A percentile compares a stretch with the other conserved stretches of the same genome.
phyloP scores from a whole-genome alignment of 73 alveolate species.

The Uronychia setigera region DNA sequence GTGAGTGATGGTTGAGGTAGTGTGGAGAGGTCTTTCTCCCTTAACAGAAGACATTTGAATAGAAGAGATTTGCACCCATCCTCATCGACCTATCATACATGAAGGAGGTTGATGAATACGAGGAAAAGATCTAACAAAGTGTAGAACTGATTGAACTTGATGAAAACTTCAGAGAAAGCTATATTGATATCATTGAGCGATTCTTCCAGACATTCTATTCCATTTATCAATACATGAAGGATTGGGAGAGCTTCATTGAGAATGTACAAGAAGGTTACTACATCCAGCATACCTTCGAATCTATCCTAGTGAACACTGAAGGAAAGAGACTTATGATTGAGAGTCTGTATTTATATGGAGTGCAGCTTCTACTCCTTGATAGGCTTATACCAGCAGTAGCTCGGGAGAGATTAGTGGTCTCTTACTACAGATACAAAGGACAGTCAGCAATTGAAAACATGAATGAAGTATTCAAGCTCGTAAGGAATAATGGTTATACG shows the following conservation, averaged over 20 bases:
- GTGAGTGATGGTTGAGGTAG: no score
- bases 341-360: conserved; percentile 92
- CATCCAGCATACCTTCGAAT: conserved; percentile 78
- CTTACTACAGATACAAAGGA: conserved; percentile 95
- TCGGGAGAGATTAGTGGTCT: conserved; percentile 93
- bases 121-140: conserved; percentile 82
- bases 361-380: conserved; percentile 93
- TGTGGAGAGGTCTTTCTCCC: conserved; percentile 83
- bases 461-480: conserved; percentile 85
- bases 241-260: conserved; percentile 81
- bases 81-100: conserved; percentile 87
- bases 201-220: conserved; percentile 91
- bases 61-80: conserved; percentile 85
- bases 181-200: conserved; percentile 93
- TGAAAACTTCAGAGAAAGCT: conserved; percentile 92
- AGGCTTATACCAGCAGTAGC: conserved; percentile 91
- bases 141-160: conserved; percentile 92
- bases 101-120: conserved; percentile 87
- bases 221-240: conserved; percentile 89
- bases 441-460: conserved; percentile 87
- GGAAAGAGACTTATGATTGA: conserved; percentile 92
- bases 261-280: conserved; percentile 83
- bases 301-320: conserved; percentile 80
- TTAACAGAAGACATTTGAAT: conserved; percentile 40
- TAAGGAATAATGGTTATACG: conserved; percentile 85